Conservation (phyloP, 129 eudicot genomes). For the Silybum marianum region DNA sequence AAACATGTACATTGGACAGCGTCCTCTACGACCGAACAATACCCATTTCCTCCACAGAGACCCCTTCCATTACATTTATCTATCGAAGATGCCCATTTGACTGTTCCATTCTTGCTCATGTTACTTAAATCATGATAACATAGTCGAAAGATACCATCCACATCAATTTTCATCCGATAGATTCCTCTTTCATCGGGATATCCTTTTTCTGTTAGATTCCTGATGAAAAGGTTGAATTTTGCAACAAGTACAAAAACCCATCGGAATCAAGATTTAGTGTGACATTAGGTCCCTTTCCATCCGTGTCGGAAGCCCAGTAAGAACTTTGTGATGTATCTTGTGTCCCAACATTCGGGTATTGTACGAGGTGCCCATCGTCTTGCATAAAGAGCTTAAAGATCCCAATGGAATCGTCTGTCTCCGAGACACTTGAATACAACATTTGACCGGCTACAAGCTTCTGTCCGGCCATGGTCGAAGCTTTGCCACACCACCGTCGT, state of each 20-base stretch:
- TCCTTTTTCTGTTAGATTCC: slow-evolving; percentile 30
- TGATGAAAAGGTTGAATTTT: slow-evolving; percentile 2
- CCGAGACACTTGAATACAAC: slow-evolving; percentile 32
- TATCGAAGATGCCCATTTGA: no score
- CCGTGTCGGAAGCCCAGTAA: slow-evolving; percentile 23
- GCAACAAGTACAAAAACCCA: slow-evolving; percentile 37
- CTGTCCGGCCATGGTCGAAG: slow-evolving; percentile 42
- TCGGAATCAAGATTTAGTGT: slow-evolving; percentile 38
- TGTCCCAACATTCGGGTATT: slow-evolving; percentile 30
- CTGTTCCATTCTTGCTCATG: no score
- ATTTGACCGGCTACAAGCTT: slow-evolving; percentile 17
- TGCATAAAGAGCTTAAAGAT: slow-evolving; percentile 47
- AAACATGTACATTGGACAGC: slow-evolving; percentile 11
- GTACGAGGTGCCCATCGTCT: slow-evolving; percentile 49
- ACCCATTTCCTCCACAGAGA: no score
- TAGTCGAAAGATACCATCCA: no score
- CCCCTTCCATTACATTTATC: no score
- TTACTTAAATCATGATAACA: no score
- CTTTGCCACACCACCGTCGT: slow-evolving; percentile 38
- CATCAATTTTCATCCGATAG: no score
- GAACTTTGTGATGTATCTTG: neutral
- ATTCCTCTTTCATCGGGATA: no score
- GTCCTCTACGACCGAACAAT: neutral
- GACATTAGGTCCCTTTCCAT: neutral
- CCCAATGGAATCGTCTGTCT: slow-evolving; percentile 29